A percentile compares a stretch with the other conserved stretches of the same genome.
Evolutionary conservation across 1,284 basidiomycete species (phyloP).

Genomic region (Marasmius tenuissimus): DNA sequence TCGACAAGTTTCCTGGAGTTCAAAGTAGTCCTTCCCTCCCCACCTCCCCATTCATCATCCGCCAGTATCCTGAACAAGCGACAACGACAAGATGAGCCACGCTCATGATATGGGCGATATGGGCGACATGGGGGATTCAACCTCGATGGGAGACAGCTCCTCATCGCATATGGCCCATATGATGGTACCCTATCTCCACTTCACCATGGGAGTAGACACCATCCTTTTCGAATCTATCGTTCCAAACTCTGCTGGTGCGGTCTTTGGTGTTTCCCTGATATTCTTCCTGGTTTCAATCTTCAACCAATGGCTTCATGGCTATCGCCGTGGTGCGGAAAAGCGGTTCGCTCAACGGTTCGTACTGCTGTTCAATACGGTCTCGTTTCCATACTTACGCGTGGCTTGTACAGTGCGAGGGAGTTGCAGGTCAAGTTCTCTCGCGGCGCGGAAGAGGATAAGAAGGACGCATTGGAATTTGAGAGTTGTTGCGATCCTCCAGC

Average conservation of each 20-base stretch:
- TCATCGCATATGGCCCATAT: slow-evolving; percentile 4
- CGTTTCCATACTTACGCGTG: background rate
- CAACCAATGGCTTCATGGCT: slow-evolving; percentile 19
- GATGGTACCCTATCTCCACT: slow-evolving; percentile 26
- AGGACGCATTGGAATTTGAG: background rate
- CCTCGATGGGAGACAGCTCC: background rate
- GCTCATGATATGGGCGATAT: background rate
- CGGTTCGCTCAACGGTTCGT: slow-evolving; percentile 6
- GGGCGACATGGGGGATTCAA: background rate
- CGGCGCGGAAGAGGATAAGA: background rate
- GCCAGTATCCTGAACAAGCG: background rate
- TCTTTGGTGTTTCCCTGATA: slow-evolving; percentile 22
- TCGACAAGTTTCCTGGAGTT: too few relatives aligned
- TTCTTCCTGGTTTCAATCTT: slow-evolving; percentile 20
- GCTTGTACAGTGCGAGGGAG: background rate
- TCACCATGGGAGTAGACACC: slow-evolving; percentile 18
- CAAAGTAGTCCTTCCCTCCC: background rate
- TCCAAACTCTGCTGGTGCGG: slow-evolving; percentile 18
- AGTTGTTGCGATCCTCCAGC: background rate
- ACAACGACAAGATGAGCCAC: too few relatives aligned
- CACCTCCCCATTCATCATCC: background rate
- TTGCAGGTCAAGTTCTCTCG: background rate
- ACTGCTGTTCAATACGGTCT: background rate
- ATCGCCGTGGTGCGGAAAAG: slow-evolving; percentile 9
- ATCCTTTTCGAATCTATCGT: slow-evolving; percentile 20